Evolutionary conservation across 306 rosid genomes (phyloP).

Genomic region (Alnus rubra): DNA sequence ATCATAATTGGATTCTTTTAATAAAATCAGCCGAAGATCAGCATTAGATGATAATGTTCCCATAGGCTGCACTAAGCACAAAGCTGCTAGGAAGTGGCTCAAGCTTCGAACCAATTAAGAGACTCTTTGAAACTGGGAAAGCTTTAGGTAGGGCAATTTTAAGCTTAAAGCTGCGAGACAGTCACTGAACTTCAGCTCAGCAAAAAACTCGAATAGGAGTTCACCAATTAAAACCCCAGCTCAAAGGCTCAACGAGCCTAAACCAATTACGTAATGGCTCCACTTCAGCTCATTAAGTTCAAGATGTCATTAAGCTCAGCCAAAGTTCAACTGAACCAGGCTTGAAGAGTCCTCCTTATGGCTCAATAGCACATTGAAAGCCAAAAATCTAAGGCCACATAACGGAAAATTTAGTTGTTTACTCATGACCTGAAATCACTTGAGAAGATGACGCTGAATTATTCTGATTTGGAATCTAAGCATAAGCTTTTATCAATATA

Average conservation of each 20-base stretch:
- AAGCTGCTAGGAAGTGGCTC: background rate
- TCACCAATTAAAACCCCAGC: background rate
- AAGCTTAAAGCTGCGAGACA: background rate
- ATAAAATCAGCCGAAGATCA: background rate
- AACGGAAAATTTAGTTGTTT: background rate
- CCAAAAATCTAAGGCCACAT: background rate
- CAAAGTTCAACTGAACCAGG: constrained; percentile 1
- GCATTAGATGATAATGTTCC: background rate
- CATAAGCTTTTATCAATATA: constrained; percentile 2
- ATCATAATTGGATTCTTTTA: background rate
- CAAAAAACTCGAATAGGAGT: background rate
- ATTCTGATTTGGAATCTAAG: background rate
- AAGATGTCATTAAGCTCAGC: background rate
- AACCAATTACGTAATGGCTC: background rate
- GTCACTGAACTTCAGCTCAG: constrained; percentile 3
- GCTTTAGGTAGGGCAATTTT: background rate
- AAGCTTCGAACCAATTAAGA: background rate
- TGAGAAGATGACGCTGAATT: background rate
- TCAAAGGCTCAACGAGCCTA: background rate
- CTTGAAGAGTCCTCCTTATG: background rate
- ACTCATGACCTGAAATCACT: background rate
- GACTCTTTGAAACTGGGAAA: background rate
- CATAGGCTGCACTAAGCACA: background rate
- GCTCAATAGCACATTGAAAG: background rate
- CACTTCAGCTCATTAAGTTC: background rate